Evolutionary conservation across 1,284 basidiomycete species (phyloP).

Genomic region (Cutaneotrichosporon sp.): DNA sequence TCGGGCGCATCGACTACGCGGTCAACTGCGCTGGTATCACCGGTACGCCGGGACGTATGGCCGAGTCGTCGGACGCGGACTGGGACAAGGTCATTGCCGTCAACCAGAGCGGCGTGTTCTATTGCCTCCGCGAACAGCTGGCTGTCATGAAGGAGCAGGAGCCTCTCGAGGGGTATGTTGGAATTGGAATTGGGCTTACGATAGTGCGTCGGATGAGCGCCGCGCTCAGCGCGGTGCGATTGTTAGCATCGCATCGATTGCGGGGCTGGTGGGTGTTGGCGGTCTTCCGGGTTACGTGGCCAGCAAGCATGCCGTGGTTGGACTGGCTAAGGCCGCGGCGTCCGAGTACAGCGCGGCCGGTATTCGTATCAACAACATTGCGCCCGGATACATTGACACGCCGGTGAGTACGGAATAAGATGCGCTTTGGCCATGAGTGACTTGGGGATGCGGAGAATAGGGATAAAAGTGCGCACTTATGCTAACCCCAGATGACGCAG

Average conservation of each 20-base stretch:
- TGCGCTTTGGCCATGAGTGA: background rate
- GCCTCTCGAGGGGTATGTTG: constrained; percentile 14
- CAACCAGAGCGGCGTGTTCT: constrained; percentile 31
- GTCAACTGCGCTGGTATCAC: constrained; percentile 40
- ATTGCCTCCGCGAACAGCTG: constrained; percentile 29
- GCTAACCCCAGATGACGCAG: constrained; percentile 5
- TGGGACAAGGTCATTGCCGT: constrained; percentile 37
- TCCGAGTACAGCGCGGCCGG: constrained; percentile 22
- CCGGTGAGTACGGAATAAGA: constrained; percentile 5
- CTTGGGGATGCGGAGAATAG: too few relatives aligned
- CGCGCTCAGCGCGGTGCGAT: constrained; percentile 29
- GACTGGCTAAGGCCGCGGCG: constrained; percentile 24
- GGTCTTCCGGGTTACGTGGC: constrained; percentile 15
- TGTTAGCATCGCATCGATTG: constrained; percentile 29
- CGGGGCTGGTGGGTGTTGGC: constrained; percentile 8
- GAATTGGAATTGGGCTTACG: constrained; percentile 19
- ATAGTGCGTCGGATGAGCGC: constrained; percentile 10
- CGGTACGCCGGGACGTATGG: background rate
- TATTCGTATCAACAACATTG: constrained; percentile 25
- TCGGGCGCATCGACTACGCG: constrained; percentile 41
- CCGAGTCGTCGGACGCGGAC: constrained; percentile 22
- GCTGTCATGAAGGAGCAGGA: constrained; percentile 30
- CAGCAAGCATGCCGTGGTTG: constrained; percentile 31
- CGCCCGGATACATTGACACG: constrained; percentile 26
- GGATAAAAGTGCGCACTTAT: background rate